Evolutionary conservation across 768 basidiomycete genomes (phyloP), one percentile per base, ranked within the genome.

Genomic region (Rhodotorula babjevae): DNA sequence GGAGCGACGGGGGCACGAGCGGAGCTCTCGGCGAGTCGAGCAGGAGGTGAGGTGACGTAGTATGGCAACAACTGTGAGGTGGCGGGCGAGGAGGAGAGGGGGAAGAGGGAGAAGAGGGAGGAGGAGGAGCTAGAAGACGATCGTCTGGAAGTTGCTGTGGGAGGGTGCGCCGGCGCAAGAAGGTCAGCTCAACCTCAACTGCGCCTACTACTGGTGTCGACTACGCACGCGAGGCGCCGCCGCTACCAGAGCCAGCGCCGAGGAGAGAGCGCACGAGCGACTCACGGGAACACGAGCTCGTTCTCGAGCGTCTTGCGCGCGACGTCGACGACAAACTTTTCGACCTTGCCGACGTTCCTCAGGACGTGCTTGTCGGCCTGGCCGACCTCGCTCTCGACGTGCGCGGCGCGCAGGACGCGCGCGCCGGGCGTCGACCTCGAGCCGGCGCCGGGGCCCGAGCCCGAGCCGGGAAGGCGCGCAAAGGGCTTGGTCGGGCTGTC

Each of bases 381-480:
- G 4, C 95, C 95, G 67, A 97, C 94, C 83, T 96, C 94, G 78
- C 90, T 92, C 82, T 97, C 94, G 81, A 97, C 93, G 76, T 88
- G 86, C 56, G 96, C 91, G 21, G 27, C 15, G 27, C 92, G 92
- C 31, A 99, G 83, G 23, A 99, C 82, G 42, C 93, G 85, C 76
- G 60, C 44, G 8, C 27, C 60, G 44, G n/a, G 19, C 40, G 58
- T 40, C 64, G 40, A 18, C 15, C 47, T 46, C 14, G 36, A 36
- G n/a, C 9, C 42, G 42, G 42, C 42, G 42, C 42, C 14, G 7
- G 42, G 10, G n/a, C 29, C 49, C 47, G 55, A 31, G 49, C 27
- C n/a, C 23, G n/a, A 12, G 42, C 40, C 27, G 42, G 2, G 27
- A 14, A n/a, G 18, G 27, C 27, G 11, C 12, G 53, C 53, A 27